Conservation (phyloP, 495 filamentous ascomycete species). For the Talaromyces ruber region DNA sequence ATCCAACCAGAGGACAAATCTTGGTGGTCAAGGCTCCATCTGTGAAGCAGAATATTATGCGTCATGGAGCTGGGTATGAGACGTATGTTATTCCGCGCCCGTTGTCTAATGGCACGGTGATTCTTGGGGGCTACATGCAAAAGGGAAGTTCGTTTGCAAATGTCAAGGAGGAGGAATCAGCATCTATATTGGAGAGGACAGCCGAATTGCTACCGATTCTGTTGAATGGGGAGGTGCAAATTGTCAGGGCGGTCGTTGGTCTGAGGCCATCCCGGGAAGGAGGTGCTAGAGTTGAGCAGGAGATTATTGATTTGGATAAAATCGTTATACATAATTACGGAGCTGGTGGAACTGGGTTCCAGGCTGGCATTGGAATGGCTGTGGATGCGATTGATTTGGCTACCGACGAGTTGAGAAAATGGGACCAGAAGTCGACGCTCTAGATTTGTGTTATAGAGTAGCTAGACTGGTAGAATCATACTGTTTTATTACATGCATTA, state of each 20-base stretch:
- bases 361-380: constrained; percentile 21
- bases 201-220: constrained; percentile 13
- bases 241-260: constrained; percentile 16
- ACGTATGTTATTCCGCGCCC: constrained; percentile 27
- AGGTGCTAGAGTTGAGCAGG: constrained; percentile 19
- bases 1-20: constrained; percentile 30
- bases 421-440: neutral
- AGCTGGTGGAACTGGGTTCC: constrained; percentile 16
- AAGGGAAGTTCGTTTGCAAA: constrained; percentile 12
- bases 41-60: constrained; percentile 20
- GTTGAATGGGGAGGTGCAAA: constrained; percentile 9
- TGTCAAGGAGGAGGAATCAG: constrained; percentile 10
- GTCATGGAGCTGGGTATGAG: constrained; percentile 24
- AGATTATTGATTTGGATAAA: constrained; percentile 5
- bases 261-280: constrained; percentile 21
- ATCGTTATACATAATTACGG: constrained; percentile 16
- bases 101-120: constrained; percentile 19
- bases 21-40: constrained; percentile 26
- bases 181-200: constrained; percentile 21
- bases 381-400: constrained; percentile 1
- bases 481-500: neutral
- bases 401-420: neutral
- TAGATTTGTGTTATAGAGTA: neutral
- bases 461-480: neutral
- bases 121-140: constrained; percentile 24